These are phyloP conservation scores for Trichoderma gracile DNA, from an alignment of 2,329 filamentous ascomycete genomes.

Conservation along the genomic window DNA sequence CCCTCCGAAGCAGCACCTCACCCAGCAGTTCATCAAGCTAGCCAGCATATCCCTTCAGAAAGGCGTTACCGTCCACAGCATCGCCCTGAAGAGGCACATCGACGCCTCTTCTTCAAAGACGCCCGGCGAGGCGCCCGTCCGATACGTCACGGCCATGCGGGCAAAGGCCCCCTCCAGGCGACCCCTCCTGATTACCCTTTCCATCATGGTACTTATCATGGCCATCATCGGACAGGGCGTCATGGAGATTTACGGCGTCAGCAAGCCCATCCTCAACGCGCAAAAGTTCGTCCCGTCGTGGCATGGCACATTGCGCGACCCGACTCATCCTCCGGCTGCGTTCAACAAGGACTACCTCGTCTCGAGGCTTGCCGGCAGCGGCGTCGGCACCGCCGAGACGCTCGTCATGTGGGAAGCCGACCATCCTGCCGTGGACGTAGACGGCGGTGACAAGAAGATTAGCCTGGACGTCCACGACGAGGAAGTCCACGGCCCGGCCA, in stretches of 20 bases:
- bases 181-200: constrained; percentile 54
- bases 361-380: constrained; percentile 42
- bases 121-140: constrained; percentile 52
- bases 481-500: constrained; percentile 53
- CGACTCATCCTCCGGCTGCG: constrained; percentile 33
- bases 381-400: constrained; percentile 40
- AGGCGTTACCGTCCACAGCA: constrained; percentile 75
- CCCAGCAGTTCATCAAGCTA: constrained; percentile 60
- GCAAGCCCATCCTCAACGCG: constrained; percentile 58
- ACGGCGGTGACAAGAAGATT: constrained; percentile 34
- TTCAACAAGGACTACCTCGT: constrained; percentile 40
- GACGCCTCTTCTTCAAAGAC: constrained; percentile 40
- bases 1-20: constrained; percentile 50
- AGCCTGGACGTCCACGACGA: constrained; percentile 50
- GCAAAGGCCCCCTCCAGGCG: constrained; percentile 54
- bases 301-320: constrained; percentile 38
- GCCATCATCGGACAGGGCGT: constrained; percentile 63
- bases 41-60: constrained; percentile 81
- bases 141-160: constrained; percentile 68
- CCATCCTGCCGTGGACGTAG: constrained; percentile 28
- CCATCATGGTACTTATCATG: constrained; percentile 60
- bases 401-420: constrained; percentile 41
- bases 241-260: constrained; percentile 62
- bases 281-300: constrained; percentile 56
- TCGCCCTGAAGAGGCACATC: constrained; percentile 61